Conservation (phyloP, 805 yeast genomes). For the Candida argentea region DNA sequence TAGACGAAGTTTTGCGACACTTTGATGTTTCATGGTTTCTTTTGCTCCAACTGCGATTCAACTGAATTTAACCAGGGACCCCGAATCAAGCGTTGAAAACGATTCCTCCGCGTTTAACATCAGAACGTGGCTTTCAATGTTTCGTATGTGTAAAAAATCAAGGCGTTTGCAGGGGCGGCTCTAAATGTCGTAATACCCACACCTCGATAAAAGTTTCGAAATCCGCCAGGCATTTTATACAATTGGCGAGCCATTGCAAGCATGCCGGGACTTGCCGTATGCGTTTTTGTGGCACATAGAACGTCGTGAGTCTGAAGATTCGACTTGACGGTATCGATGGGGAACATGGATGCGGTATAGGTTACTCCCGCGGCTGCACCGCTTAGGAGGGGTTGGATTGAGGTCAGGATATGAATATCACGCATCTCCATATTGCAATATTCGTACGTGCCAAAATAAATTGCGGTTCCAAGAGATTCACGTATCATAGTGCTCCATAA, state of each 20-base stretch:
- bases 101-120: constrained; percentile 1
- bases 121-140: constrained; percentile 31
- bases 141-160: constrained; percentile 76
- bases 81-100: no score
- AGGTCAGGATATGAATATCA: neutral
- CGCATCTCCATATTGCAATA: constrained; percentile 20
- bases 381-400: constrained; percentile 48
- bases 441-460: constrained; percentile 92
- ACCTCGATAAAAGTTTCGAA: constrained; percentile 72
- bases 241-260: constrained; percentile 2
- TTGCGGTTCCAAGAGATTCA: constrained; percentile 83
- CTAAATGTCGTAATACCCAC: constrained; percentile 71
- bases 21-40: no score
- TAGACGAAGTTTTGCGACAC: no score
- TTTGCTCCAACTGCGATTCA: no score
- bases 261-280: neutral
- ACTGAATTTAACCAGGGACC: no score
- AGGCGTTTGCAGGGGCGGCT: constrained; percentile 85
- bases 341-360: constrained; percentile 73
- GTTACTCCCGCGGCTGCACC: constrained; percentile 85
- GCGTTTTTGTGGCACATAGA: neutral
- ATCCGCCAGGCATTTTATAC: constrained; percentile 38
- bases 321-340: constrained; percentile 85
- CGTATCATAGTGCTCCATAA: constrained; percentile 71
- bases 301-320: constrained; percentile 60